A percentile compares a stretch with the other conserved stretches of the same genome.
Evolutionary conservation across 495 filamentous ascomycete genomes (phyloP).

Genomic region (Letharia columbiana): DNA sequence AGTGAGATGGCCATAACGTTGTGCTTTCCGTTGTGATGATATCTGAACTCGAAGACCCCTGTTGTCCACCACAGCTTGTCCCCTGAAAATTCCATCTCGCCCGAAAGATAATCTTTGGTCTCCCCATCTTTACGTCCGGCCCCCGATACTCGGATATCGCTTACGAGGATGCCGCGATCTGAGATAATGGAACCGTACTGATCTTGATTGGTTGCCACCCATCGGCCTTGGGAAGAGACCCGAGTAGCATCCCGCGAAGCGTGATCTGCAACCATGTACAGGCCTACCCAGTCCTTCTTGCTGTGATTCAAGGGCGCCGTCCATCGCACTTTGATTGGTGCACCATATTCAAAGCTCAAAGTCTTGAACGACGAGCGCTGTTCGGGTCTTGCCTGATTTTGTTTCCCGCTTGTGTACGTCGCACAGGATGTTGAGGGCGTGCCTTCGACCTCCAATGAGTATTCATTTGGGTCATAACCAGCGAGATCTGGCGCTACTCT

Average conservation of each 20-base stretch:
- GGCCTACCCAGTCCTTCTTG: slow-evolving; percentile 89
- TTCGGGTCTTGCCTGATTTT: slow-evolving; percentile 42
- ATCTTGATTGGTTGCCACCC: slow-evolving; percentile 72
- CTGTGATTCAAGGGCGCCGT: slow-evolving; percentile 83
- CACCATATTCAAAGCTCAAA: slow-evolving; percentile 76
- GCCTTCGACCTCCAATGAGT: slow-evolving; percentile 66
- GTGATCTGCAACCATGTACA: slow-evolving; percentile 93
- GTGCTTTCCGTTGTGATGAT: slow-evolving; percentile 90
- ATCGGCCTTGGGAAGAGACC: slow-evolving; percentile 79
- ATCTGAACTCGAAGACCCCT: slow-evolving; percentile 91
- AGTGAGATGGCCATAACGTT: slow-evolving; percentile 93
- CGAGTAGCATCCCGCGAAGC: slow-evolving; percentile 72
- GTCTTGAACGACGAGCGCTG: slow-evolving; percentile 56
- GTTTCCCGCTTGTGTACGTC: slow-evolving; percentile 37
- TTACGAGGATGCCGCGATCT: slow-evolving; percentile 70
- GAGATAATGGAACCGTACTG: slow-evolving; percentile 67
- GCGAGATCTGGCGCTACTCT: slow-evolving; percentile 73
- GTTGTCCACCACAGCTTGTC: slow-evolving; percentile 97
- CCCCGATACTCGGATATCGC: slow-evolving; percentile 46
- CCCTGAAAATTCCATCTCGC: slow-evolving; percentile 80
- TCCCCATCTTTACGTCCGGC: slow-evolving; percentile 40
- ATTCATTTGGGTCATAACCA: slow-evolving; percentile 75
- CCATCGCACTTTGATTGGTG: slow-evolving; percentile 87
- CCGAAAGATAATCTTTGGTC: slow-evolving; percentile 45
- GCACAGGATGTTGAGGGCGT: slow-evolving; percentile 48